A percentile compares a stretch with the other conserved stretches of the same genome.
Evolutionary conservation across 192 early-diverging fungal genomes (phyloP).

Genomic region (Kickxella alabastrina): DNA sequence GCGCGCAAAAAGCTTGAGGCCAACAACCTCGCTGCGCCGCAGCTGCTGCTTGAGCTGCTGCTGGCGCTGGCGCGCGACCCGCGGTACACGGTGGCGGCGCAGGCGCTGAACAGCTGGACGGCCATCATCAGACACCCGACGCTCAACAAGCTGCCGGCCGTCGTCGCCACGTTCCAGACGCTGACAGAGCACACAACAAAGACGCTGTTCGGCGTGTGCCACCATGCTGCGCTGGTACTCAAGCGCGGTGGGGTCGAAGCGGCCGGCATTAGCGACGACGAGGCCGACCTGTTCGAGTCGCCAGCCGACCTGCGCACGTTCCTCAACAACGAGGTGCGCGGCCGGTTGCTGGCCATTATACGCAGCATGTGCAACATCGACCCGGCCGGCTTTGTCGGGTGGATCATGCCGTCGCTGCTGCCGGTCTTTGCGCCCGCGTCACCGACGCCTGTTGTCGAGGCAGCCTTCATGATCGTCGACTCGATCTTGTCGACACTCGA

Average conservation of each 20-base stretch:
- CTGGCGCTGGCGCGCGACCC: constrained; percentile 19
- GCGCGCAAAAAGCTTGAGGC: constrained; percentile 27
- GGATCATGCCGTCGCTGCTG: constrained; percentile 39
- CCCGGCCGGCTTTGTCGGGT: constrained; percentile 38
- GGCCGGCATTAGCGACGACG: constrained; percentile 16
- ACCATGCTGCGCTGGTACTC: constrained; percentile 17
- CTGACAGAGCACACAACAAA: constrained; percentile 31
- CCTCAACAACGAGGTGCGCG: constrained; percentile 27
- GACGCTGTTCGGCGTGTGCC: constrained; percentile 27
- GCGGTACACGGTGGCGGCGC: constrained; percentile 24
- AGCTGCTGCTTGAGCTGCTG: constrained; percentile 26
- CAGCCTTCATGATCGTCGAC: constrained; percentile 36
- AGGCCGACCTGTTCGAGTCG: constrained; percentile 31
- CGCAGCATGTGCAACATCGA: constrained; percentile 38
- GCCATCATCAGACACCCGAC: constrained; percentile 20
- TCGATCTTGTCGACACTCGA: constrained; percentile 32
- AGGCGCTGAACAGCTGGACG: constrained; percentile 28
- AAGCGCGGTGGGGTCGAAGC: neutral
- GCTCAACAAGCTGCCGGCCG: constrained; percentile 15
- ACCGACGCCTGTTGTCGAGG: constrained; percentile 12
- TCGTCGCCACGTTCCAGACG: constrained; percentile 13
- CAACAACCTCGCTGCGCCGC: constrained; percentile 5
- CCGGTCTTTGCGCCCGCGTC: constrained; percentile 10
- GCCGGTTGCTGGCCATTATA: constrained; percentile 29
- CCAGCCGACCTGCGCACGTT: constrained; percentile 28